Evolutionary conservation across 2,329 filamentous ascomycete genomes (phyloP).

Genomic region (Scedosporium minutisporum): DNA sequence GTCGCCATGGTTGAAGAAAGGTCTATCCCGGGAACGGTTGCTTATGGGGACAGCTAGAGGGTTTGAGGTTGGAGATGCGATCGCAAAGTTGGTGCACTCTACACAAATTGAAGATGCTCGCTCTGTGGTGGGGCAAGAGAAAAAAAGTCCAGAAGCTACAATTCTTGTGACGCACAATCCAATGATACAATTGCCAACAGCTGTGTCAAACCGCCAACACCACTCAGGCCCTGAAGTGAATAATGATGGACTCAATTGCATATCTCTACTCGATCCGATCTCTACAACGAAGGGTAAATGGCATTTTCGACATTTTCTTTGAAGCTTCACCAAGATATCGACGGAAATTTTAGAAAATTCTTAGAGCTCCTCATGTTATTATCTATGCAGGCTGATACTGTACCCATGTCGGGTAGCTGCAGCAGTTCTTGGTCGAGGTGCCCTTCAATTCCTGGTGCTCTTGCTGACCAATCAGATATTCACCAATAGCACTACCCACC

Average conservation of each 20-base stretch:
- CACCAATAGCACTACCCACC: neutral
- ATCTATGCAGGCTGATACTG: too few relatives aligned
- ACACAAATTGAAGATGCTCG: too few relatives aligned
- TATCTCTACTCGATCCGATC: too few relatives aligned
- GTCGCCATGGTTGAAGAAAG: slow-evolving; percentile 26
- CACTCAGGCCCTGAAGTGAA: neutral
- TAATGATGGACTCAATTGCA: neutral
- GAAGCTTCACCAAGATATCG: neutral
- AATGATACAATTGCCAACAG: neutral
- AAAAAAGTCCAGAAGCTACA: neutral
- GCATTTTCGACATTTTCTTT: neutral
- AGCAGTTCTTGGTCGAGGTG: neutral
- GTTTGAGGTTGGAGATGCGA: neutral
- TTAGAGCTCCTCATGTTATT: too few relatives aligned
- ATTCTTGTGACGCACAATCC: neutral
- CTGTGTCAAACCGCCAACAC: neutral
- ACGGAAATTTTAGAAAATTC: too few relatives aligned
- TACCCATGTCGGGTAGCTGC: neutral
- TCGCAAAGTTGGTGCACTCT: neutral
- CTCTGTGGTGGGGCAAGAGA: neutral
- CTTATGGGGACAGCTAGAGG: neutral
- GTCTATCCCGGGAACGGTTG: neutral
- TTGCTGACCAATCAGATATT: neutral
- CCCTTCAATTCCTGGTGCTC: neutral
- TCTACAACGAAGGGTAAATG: too few relatives aligned